phyloP scores from a whole-genome alignment of 441 rosid species.

The Erysimum cheiri region DNA sequence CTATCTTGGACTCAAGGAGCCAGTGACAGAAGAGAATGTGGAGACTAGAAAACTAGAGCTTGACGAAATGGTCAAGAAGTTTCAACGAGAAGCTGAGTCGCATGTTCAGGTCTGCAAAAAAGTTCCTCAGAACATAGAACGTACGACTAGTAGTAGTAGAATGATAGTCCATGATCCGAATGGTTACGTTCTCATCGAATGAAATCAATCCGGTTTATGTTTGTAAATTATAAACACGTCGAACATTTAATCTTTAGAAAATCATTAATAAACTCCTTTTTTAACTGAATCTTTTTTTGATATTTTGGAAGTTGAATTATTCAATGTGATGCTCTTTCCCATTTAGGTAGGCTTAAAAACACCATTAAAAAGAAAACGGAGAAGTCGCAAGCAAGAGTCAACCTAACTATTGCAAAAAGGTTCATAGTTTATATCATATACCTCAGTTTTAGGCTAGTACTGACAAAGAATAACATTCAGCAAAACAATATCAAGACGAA shows the following conservation, averaged over 20 bases:
- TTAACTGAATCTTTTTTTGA: neutral
- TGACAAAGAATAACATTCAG: no score
- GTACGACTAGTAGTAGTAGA: conserved; percentile 43
- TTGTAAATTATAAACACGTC: conserved; percentile 13
- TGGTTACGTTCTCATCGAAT: conserved; percentile 54
- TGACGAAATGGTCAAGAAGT: conserved; percentile 59
- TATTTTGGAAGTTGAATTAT: neutral
- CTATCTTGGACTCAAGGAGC: conserved; percentile 64
- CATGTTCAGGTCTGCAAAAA: conserved; percentile 58
- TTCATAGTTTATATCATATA: no score
- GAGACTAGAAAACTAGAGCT: conserved; percentile 62
- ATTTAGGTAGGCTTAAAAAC: no score
- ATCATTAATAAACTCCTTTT: neutral
- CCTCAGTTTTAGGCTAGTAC: no score
- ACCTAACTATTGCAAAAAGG: no score
- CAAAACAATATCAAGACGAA: no score
- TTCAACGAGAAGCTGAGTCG: conserved; percentile 66
- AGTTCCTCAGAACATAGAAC: conserved; percentile 45
- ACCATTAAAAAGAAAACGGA: no score
- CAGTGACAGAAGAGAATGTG: conserved; percentile 49
- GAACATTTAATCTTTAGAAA: conserved; percentile 1
- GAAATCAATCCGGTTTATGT: conserved; percentile 29
- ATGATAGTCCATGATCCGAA: conserved; percentile 44
- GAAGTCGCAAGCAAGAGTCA: no score
- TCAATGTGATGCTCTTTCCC: no score